Evolutionary conservation across 2,329 filamentous ascomycete species (phyloP).

Genomic region (Cladosporium phlei): DNA sequence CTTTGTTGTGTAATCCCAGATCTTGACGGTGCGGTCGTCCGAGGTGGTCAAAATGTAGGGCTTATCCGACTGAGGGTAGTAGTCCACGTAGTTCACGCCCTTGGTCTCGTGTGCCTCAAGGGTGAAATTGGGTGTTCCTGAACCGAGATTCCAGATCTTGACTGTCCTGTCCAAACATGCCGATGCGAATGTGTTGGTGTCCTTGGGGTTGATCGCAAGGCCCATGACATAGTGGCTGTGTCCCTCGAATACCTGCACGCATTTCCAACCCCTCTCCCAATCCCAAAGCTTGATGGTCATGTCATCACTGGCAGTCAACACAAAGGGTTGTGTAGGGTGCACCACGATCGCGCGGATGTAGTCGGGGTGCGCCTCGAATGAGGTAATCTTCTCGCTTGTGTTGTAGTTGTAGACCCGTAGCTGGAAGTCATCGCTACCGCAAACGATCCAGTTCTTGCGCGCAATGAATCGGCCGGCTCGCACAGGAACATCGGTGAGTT

Average conservation of each 20-base stretch:
- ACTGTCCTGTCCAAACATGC: conserved; percentile 95
- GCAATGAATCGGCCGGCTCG: conserved; percentile 94
- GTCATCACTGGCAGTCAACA: conserved; percentile 93
- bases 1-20: conserved; percentile 99
- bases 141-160: conserved; percentile 96
- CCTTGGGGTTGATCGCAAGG: conserved; percentile 93
- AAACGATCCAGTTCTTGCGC: conserved; percentile 82
- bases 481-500: conserved; percentile 96
- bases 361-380: conserved; percentile 95
- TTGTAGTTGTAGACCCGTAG: conserved; percentile 97
- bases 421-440: conserved; percentile 85
- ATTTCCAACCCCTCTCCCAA: conserved; percentile 98
- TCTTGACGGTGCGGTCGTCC: conserved; percentile 92
- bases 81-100: conserved; percentile 97
- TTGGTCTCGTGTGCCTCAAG: conserved; percentile 95
- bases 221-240: conserved; percentile 98
- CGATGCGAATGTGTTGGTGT: conserved; percentile 61
- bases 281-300: conserved; percentile 99
- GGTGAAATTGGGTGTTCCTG: conserved; percentile 90
- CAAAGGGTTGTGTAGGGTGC: conserved; percentile 91
- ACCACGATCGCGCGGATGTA: conserved; percentile 97
- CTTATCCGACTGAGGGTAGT: conserved; percentile 64
- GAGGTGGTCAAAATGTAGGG: conserved; percentile 92
- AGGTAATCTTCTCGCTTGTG: conserved; percentile 95
- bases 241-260: conserved; percentile 92